A percentile compares a stretch with the other conserved stretches of the same genome.
These are phyloP conservation scores for Trichothecium sympodiale DNA, from an alignment of 2,329 filamentous ascomycete genomes.

Conservation along the genomic window DNA sequence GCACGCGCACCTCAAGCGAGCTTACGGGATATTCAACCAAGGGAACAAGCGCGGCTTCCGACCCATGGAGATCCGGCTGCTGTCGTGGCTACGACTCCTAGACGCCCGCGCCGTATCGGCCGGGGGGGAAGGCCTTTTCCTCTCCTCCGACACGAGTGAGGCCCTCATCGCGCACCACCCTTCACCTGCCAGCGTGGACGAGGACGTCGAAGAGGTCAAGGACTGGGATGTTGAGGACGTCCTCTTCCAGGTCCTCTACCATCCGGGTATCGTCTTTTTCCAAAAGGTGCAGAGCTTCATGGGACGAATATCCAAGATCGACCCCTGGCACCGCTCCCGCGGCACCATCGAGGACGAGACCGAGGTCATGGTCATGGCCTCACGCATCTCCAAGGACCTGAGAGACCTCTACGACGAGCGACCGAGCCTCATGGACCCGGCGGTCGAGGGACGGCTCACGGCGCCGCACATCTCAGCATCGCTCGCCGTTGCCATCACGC, in stretches of 20 bases:
- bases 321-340: conserved; percentile 43
- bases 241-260: conserved; percentile 41
- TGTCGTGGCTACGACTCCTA: conserved; percentile 44
- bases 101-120: conserved; percentile 44
- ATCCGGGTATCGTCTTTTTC: conserved; percentile 44
- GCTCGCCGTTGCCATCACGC: conserved; percentile 37
- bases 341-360: conserved; percentile 47
- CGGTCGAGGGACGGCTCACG: conserved; percentile 37
- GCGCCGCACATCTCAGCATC: conserved; percentile 35
- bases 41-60: conserved; percentile 24
- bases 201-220: conserved; percentile 9
- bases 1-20: conserved; percentile 36
- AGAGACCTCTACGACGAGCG: conserved; percentile 35
- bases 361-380: conserved; percentile 43
- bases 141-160: conserved; percentile 36
- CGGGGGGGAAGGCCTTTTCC: conserved; percentile 42
- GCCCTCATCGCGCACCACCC: conserved; percentile 30
- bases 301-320: conserved; percentile 43
- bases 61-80: conserved; percentile 31
- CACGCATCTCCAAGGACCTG: conserved; percentile 37
- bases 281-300: conserved; percentile 48
- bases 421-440: conserved; percentile 44
- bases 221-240: conserved; percentile 34
- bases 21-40: conserved; percentile 32
- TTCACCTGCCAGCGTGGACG: conserved; percentile 26